Conservation (phyloP, 2,329 filamentous ascomycete species). For the Paraphaeosphaeria minitans region DNA sequence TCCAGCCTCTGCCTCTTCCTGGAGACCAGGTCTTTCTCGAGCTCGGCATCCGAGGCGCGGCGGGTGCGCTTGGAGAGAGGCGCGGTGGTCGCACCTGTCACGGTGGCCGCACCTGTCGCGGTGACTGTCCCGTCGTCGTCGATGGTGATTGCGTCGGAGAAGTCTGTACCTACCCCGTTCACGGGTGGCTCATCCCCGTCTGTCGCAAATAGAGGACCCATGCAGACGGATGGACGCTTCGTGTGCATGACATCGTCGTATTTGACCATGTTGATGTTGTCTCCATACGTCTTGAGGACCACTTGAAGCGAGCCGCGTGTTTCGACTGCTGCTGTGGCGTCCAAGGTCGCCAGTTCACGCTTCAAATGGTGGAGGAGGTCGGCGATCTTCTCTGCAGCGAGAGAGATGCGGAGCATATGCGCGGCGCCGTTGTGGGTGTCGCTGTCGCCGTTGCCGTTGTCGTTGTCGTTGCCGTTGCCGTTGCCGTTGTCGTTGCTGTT, state of each 20-base stretch:
- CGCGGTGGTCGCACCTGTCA: neutral
- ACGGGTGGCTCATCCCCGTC: neutral
- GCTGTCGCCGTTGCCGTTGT: conserved; percentile 10
- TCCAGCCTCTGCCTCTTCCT: conserved; percentile 26
- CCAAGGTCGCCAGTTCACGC: conserved; percentile 26
- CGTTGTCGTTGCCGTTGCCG: too few species aligned
- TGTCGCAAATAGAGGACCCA: neutral
- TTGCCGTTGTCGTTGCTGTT: too few species aligned
- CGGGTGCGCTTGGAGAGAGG: conserved; percentile 16
- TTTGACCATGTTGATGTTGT: neutral
- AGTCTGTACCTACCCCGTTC: conserved; percentile 19
- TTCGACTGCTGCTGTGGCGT: conserved; percentile 18
- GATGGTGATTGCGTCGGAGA: conserved; percentile 7
- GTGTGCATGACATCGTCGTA: neutral
- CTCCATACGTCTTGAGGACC: conserved; percentile 3
- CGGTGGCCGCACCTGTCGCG: neutral
- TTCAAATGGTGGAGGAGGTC: conserved; percentile 36
- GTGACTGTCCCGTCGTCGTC: neutral
- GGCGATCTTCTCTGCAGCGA: conserved; percentile 25
- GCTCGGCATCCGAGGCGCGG: conserved; percentile 23
- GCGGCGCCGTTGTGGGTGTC: neutral
- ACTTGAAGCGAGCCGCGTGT: conserved; percentile 24
- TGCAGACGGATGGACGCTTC: neutral
- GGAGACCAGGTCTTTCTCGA: conserved; percentile 26
- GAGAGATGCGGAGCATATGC: conserved; percentile 24